Conservation (phyloP, 495 filamentous ascomycete species). For the Lophiostoma macrostomum region DNA sequence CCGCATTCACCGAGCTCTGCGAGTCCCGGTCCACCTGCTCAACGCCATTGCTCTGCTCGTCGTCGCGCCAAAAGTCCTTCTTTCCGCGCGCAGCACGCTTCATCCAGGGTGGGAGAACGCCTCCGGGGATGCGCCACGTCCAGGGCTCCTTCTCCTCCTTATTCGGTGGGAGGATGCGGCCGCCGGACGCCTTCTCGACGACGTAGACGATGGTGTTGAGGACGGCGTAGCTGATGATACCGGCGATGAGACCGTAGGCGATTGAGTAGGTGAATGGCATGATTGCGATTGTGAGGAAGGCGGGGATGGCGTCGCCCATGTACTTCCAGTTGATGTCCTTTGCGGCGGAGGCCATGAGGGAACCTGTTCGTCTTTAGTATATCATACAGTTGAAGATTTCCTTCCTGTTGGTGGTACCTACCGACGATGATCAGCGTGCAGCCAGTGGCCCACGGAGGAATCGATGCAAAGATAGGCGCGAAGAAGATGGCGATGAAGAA, state of each 20-base stretch:
- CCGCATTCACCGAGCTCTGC: neutral
- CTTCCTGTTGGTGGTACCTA: neutral
- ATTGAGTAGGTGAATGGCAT: conserved; percentile 90
- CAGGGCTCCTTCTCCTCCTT: conserved; percentile 71
- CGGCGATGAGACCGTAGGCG: conserved; percentile 74
- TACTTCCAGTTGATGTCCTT: conserved; percentile 83
- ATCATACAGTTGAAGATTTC: too few relatives aligned
- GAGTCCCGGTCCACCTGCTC: conserved; percentile 5
- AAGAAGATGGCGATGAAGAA: conserved; percentile 88
- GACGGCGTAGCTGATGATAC: conserved; percentile 68
- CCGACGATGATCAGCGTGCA: conserved; percentile 73
- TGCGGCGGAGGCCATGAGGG: conserved; percentile 72
- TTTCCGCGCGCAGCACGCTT: conserved; percentile 59
- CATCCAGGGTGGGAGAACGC: conserved; percentile 68
- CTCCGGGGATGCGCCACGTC: conserved; percentile 66
- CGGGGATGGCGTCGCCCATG: conserved; percentile 71
- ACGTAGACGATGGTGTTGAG: conserved; percentile 65
- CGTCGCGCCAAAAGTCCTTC: conserved; percentile 59
- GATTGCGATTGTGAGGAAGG: conserved; percentile 72
- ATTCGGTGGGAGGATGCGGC: conserved; percentile 67
- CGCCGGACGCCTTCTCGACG: conserved; percentile 59
- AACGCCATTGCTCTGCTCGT: conserved; percentile 14
- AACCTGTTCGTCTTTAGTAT: too few relatives aligned
- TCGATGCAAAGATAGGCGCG: conserved; percentile 79
- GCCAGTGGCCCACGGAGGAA: conserved; percentile 80